Evolutionary conservation across 2,329 filamentous ascomycete species (phyloP).

Genomic region (Microthyrium microscopicum): DNA sequence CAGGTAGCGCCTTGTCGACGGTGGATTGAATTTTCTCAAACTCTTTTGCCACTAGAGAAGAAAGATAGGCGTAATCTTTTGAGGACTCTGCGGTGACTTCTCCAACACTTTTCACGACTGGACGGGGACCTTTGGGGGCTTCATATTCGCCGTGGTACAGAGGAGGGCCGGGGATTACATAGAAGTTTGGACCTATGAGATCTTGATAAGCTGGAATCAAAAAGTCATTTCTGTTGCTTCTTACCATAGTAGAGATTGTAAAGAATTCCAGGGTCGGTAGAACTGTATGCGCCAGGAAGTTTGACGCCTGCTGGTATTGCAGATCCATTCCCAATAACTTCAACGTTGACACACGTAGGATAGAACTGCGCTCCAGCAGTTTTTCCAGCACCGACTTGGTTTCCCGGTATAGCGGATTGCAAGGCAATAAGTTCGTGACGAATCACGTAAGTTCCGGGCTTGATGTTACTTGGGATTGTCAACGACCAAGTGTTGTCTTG

Average conservation of each 20-base stretch:
- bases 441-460: slow-evolving; percentile 25
- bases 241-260: slow-evolving; percentile 30
- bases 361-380: slow-evolving; percentile 26
- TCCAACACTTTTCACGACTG: background rate
- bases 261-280: slow-evolving; percentile 22
- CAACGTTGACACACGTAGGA: slow-evolving; percentile 26
- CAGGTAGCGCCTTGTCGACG: background rate
- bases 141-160: background rate
- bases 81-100: background rate
- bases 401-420: too few relatives aligned
- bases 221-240: too few relatives aligned
- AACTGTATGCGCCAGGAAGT: slow-evolving; percentile 27
- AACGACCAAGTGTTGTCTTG: slow-evolving; percentile 27
- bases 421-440: slow-evolving; percentile 29
- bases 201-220: too few relatives aligned
- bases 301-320: slow-evolving; percentile 25
- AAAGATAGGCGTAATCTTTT: background rate
- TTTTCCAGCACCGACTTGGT: slow-evolving; percentile 16
- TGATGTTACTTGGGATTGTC: slow-evolving; percentile 21
- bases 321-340: slow-evolving; percentile 16
- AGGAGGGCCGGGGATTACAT: slow-evolving; percentile 1
- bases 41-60: too few relatives aligned
- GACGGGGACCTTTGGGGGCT: background rate
- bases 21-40: background rate
- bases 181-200: too few relatives aligned